Evolutionary conservation across 352 stramenopile genomes (phyloP), one percentile per base, ranked within the genome.

Genomic region (Phytophthora sp.): DNA sequence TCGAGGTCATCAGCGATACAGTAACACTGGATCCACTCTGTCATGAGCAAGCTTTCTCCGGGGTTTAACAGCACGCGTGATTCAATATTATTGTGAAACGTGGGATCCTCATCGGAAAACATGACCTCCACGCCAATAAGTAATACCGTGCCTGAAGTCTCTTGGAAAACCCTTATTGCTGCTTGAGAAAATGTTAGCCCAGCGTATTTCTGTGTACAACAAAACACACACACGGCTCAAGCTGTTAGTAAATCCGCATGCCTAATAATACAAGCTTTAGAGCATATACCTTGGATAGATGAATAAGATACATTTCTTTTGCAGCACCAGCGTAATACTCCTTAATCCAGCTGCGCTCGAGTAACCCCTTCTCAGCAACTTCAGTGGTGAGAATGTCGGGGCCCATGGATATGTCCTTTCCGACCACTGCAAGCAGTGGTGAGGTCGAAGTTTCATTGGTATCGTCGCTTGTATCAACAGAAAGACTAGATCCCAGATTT

Each of bases 221-320:
- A 54, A 53, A 50, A 55, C 1, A n/a, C n/a, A n/a, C n/a, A n/a
- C n/a, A n/a, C n/a, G n/a, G n/a, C n/a, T n/a, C n/a, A n/a, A n/a
- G n/a, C n/a, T n/a, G n/a, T n/a, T n/a, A n/a, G n/a, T n/a, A n/a
- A n/a, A n/a, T n/a, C n/a, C n/a, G n/a, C n/a, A n/a, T n/a, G n/a
- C n/a, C n/a, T n/a, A n/a, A n/a, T n/a, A n/a, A n/a, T n/a, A n/a
- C n/a, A n/a, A n/a, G n/a, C n/a, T n/a, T n/a, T n/a, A n/a, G n/a
- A n/a, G 3, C 11, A 39, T 23, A 24, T 57, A 88, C 77, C 73
- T 89, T 91, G 13, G 82, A 92, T 9, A 94, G 66, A 31, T 82
- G 79, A 26, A 95, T 88, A 18, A 94, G 62, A 42, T 95, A 95
- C 73, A 95, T 94, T 61, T 95, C 87, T 30, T 93, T 93, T 12